A percentile compares a stretch with the other conserved stretches of the same genome.
Evolutionary conservation across 2,329 filamentous ascomycete species (phyloP).

Genomic region (Penicillium sp.): DNA sequence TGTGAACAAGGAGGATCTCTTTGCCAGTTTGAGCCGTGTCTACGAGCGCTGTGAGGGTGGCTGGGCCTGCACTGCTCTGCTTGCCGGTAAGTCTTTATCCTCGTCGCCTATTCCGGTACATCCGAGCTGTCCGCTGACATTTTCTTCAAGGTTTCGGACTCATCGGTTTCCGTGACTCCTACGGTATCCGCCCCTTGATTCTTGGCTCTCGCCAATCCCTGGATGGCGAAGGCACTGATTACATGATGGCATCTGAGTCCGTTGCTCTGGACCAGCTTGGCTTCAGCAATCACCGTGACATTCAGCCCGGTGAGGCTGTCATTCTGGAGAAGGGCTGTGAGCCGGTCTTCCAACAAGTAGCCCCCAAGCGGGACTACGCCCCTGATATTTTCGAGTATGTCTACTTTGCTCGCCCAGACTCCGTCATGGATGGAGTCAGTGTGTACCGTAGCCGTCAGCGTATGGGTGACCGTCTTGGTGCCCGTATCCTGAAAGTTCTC

Average conservation of each 20-base stretch:
- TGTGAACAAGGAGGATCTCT: conserved; percentile 76
- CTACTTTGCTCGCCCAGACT: conserved; percentile 83
- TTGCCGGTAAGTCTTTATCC: conserved; percentile 57
- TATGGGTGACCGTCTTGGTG: conserved; percentile 81
- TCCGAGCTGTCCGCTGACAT: conserved; percentile 10
- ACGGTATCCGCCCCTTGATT: conserved; percentile 81
- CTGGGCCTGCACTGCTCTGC: conserved; percentile 79
- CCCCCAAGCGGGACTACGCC: conserved; percentile 67
- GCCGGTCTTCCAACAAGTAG: conserved; percentile 75
- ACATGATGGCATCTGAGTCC: conserved; percentile 89
- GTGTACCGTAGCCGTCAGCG: conserved; percentile 80
- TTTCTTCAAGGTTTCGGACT: conserved; percentile 65
- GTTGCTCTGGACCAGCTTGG: conserved; percentile 80
- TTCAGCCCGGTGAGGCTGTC: conserved; percentile 80
- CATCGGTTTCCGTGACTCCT: conserved; percentile 75
- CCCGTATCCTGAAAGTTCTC: conserved; percentile 67
- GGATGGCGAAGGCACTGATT: conserved; percentile 69
- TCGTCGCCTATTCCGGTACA: not conserved
- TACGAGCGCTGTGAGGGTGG: conserved; percentile 73
- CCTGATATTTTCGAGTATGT: conserved; percentile 88
- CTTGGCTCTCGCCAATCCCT: conserved; percentile 72
- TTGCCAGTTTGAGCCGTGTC: conserved; percentile 69
- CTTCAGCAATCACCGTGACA: conserved; percentile 73
- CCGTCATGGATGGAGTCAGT: conserved; percentile 82
- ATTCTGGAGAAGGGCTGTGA: conserved; percentile 76